A percentile compares a stretch with the other conserved stretches of the same genome.
Conservation (phyloP, 441 rosid species). For the Gossypium lobatum region DNA sequence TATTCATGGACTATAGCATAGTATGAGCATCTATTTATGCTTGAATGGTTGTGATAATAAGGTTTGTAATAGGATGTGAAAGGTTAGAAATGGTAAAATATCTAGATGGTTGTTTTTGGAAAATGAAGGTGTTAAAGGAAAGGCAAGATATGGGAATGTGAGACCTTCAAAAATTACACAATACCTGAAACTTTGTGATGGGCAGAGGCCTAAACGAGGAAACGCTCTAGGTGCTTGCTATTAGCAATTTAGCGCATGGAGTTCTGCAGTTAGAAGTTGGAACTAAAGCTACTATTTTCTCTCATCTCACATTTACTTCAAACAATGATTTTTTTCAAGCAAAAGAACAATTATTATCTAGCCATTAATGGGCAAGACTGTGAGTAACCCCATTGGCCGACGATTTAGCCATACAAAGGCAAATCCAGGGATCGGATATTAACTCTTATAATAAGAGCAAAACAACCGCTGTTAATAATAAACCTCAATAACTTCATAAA, state of each 20-base stretch:
- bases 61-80: background rate
- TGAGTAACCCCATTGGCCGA: too few relatives aligned
- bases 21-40: background rate
- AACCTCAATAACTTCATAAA: too few relatives aligned
- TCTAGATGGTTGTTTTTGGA: too few relatives aligned
- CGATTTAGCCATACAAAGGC: too few relatives aligned
- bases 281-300: background rate
- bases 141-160: background rate
- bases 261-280: background rate
- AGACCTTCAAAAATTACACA: background rate
- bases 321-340: too few relatives aligned
- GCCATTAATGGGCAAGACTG: too few relatives aligned
- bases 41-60: background rate
- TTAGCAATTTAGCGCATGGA: background rate
- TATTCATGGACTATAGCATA: background rate
- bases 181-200: background rate
- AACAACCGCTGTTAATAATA: too few relatives aligned
- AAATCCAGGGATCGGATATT: too few relatives aligned
- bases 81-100: too few relatives aligned
- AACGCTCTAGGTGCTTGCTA: background rate
- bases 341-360: too few relatives aligned
- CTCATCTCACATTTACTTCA: background rate
- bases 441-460: too few relatives aligned
- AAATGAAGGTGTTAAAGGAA: too few relatives aligned
- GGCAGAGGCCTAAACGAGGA: background rate